Evolutionary conservation across 2,329 filamentous ascomycete species (phyloP), one percentile per base, ranked within the genome.

Genomic region (Thielaviopsis ethacetica): DNA sequence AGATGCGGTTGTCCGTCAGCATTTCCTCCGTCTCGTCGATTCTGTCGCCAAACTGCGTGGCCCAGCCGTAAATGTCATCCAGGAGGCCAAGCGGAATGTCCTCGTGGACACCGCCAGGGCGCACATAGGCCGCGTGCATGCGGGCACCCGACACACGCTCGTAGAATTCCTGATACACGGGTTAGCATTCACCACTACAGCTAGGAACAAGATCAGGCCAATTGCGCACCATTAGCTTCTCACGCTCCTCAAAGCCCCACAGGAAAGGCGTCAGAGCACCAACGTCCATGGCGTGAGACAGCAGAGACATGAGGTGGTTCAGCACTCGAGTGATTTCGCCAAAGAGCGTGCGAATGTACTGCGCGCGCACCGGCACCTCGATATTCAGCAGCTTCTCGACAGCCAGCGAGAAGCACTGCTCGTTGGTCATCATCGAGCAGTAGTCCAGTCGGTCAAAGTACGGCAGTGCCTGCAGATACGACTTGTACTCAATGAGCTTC

Each of bases 361-460:
- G 97, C 67, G 93, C 93, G 68, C 93, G 81, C 64, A 93, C 86
- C 24, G 93, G 93, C 63, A 98, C 88, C 71, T 98, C 94, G 64
- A 98, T 79, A 73, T 98, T 98, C 67, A 98, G 78, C 62, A 98
- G 80, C 80, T 98, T 98, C 81, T 98, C 93, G 59, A 97, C 91
- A 21, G 90, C 93, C 65, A 98, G 80, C 44, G 90, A 83, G 74
- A 89, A 98, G 70, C 90, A 95, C 75, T 98, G 93, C 79, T 98
- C 93, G 74, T 98, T 98, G 68, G 93, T 98, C 93, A 98, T 98
- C 94, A 98, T 98, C 68, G 90, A 96, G 66, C 96, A 91, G 73
- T 98, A 98, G 75, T 98, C 93, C 72, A 98, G 80, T 66, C 93
- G 89, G 75, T 98, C 93, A 71, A 98, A 98, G 78, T 98, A 98